Evolutionary conservation across 192 early-diverging fungal genomes (phyloP), one percentile per base, ranked within the genome.

Genomic region (Entomortierella parvispora): DNA sequence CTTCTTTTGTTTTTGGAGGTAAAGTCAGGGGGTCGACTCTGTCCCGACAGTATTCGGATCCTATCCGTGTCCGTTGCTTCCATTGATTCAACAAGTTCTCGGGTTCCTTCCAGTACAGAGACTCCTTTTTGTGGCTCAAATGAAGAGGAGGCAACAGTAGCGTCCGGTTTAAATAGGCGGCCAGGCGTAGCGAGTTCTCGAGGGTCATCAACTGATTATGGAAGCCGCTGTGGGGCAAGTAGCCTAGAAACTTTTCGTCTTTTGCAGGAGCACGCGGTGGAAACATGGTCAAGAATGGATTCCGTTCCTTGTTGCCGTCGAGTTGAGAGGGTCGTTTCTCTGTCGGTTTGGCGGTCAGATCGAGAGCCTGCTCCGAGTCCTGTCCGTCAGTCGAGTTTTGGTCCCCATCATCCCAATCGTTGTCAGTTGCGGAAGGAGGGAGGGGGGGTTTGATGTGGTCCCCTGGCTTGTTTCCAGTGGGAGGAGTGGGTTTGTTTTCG

Each of bases 201-300:
- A 85, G 75, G 4, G 72, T 49, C 22, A 78, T 64, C 42, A 67
- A 75, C 50, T 86, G 85, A 26, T 86, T 86, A 23, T 86, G 83
- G 51, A 86, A 83, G 11, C 83, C 83, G 22, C 85, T 86, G 58
- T 86, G 85, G 9, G 85, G 82, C 29, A 84, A 64, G 50, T 83
- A 86, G 1, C 79, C 77, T 6, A 86, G 43, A 50, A 81, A 86
- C 46, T 70, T 68, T 51, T 86, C 85, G 8, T 50, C 63, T 44
- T 62, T 64, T 18, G 10, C 25, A 4, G 68, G 65, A 14, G 54
- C 62, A 18, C 77, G 43, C 33, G 56, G 37, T 22, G 77, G 77
- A n/a, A 80, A 65, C 62, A 77, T 68, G 47, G 74, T 64, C 2
- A 77, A 33, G 56, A 77, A 77, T 3, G 66, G 74, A 26, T 68